Percentiles rank a stretch among this genome's conserved stretches.
Evolutionary conservation across 768 basidiomycete genomes (phyloP).

Genomic region (Tylopilus sp.): DNA sequence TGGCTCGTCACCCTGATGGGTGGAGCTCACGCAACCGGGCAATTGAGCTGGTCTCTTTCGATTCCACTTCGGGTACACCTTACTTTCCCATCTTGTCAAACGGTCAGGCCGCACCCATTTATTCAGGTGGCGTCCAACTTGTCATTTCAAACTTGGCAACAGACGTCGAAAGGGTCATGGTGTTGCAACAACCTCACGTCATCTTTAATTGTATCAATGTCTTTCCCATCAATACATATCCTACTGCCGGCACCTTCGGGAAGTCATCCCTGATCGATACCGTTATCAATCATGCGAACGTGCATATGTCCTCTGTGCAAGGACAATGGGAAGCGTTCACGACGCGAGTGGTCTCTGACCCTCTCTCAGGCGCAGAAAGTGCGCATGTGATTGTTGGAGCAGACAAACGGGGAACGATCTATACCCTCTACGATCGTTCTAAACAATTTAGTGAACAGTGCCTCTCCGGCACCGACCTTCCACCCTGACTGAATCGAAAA

Average conservation of each 20-base stretch:
- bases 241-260: neutral
- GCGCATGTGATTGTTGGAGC: neutral
- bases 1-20: neutral
- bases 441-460: constrained; percentile 2
- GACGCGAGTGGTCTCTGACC: neutral
- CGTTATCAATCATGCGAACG: neutral
- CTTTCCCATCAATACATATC: neutral
- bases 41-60: constrained; percentile 47
- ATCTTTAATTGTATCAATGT: constrained; percentile 21
- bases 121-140: constrained; percentile 61
- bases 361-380: neutral
- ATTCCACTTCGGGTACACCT: constrained; percentile 22
- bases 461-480: neutral
- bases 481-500: neutral
- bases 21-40: constrained; percentile 42
- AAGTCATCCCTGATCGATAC: constrained; percentile 4
- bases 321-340: neutral
- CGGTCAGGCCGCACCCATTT: constrained; percentile 45
- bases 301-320: neutral
- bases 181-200: constrained; percentile 51
- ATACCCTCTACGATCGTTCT: constrained; percentile 1
- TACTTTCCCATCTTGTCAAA: constrained; percentile 45
- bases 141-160: constrained; percentile 38
- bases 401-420: constrained; percentile 2
- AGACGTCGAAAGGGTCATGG: constrained; percentile 60